Conservation (phyloP, 2,329 filamentous ascomycete species). For the Alternaria panax region DNA sequence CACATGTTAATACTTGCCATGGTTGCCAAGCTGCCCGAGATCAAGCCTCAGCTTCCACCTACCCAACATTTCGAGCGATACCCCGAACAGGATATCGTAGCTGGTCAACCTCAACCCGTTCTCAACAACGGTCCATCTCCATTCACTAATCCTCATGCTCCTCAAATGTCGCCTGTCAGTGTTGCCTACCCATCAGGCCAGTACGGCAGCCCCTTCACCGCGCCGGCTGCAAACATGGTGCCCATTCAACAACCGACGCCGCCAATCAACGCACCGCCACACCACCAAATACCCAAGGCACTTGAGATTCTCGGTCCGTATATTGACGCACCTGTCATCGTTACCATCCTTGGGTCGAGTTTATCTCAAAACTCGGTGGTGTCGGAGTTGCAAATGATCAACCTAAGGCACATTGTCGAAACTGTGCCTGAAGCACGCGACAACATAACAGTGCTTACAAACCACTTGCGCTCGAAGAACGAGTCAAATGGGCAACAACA, state of each 20-base stretch:
- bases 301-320: constrained; percentile 54
- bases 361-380: constrained; percentile 44
- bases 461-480: constrained; percentile 29
- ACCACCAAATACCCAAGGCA: constrained; percentile 48
- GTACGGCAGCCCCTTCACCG: constrained; percentile 33
- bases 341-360: constrained; percentile 45
- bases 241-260: constrained; percentile 19
- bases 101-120: constrained; percentile 27
- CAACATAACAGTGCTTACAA: constrained; percentile 54
- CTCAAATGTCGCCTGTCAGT: constrained; percentile 44
- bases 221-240: constrained; percentile 17
- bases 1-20: constrained; percentile 84
- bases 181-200: constrained; percentile 33
- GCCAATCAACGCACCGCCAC: constrained; percentile 23
- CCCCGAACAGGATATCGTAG: constrained; percentile 24
- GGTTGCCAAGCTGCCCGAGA: constrained; percentile 65
- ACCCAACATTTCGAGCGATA: constrained; percentile 37
- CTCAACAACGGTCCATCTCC: constrained; percentile 36
- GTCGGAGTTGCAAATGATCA: constrained; percentile 68
- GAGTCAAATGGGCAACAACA: constrained; percentile 13
- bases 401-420: constrained; percentile 73
- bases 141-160: constrained; percentile 43
- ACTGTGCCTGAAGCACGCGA: constrained; percentile 70
- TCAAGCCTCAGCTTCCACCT: constrained; percentile 38
- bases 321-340: constrained; percentile 53